Percentiles rank a stretch among this genome's conserved stretches.
Evolutionary conservation across 805 yeast genomes (phyloP).

Genomic region (Kregervanrija pseudodelftensis): DNA sequence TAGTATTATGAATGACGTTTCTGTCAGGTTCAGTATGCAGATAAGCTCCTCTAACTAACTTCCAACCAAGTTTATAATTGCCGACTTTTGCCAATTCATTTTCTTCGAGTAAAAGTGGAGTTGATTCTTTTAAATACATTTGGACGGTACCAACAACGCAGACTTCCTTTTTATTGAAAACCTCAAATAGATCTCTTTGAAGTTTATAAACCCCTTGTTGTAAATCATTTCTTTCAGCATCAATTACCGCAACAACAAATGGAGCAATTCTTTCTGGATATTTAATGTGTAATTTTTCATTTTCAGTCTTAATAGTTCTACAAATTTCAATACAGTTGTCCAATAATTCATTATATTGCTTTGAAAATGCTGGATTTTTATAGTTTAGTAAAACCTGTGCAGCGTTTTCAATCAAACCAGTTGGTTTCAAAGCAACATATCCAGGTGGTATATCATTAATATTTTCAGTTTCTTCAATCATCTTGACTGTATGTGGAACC

Average conservation of each 20-base stretch:
- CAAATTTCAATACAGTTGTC: constrained; percentile 61
- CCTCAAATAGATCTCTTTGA: constrained; percentile 72
- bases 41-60: constrained; percentile 93
- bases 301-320: constrained; percentile 46
- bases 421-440: constrained; percentile 88
- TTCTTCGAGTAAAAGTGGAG: constrained; percentile 55
- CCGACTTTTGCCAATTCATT: constrained; percentile 53
- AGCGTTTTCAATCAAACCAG: constrained; percentile 78
- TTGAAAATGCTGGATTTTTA: constrained; percentile 41
- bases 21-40: constrained; percentile 82
- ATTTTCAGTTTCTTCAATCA: constrained; percentile 39
- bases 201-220: constrained; percentile 89
- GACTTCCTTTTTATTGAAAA: constrained; percentile 60
- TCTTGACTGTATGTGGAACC: constrained; percentile 61
- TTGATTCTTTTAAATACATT: constrained; percentile 75
- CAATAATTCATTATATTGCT: constrained; percentile 51
- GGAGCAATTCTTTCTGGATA: constrained; percentile 67
- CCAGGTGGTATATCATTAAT: constrained; percentile 79
- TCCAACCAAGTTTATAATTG: constrained; percentile 71
- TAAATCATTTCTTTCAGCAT: constrained; percentile 84
- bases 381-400: constrained; percentile 62
- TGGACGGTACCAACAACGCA: constrained; percentile 88
- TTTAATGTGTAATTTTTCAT: constrained; percentile 37
- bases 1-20: constrained; percentile 63
- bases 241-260: constrained; percentile 71